phyloP scores from a whole-genome alignment of 2,329 filamentous ascomycete genomes.

The Helicocarpus griseus region DNA sequence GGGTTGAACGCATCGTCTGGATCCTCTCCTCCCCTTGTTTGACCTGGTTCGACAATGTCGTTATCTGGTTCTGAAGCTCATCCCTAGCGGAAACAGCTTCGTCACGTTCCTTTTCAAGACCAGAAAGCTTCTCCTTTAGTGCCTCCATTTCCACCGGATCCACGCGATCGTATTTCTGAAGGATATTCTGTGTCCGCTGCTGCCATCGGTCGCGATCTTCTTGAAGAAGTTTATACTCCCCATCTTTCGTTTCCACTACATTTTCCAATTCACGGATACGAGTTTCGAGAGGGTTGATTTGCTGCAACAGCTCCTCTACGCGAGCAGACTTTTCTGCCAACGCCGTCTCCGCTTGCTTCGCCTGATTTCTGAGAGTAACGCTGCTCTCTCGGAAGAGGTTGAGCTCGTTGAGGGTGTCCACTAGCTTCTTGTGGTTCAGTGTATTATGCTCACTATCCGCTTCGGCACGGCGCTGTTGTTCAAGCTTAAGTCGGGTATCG shows the following conservation, averaged over 20 bases:
- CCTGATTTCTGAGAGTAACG: constrained; percentile 78
- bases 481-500: constrained; percentile 76
- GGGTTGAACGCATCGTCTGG: constrained; percentile 39
- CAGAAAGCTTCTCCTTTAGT: constrained; percentile 66
- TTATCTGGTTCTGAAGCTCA: constrained; percentile 41
- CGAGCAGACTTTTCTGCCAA: constrained; percentile 64
- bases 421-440: constrained; percentile 76
- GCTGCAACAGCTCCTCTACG: constrained; percentile 62
- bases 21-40: constrained; percentile 39
- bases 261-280: constrained; percentile 75
- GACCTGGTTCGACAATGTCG: constrained; percentile 39
- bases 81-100: constrained; percentile 49
- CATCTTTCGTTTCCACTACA: constrained; percentile 68
- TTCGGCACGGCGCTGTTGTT: constrained; percentile 73
- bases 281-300: constrained; percentile 72
- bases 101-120: constrained; percentile 57
- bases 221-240: constrained; percentile 78
- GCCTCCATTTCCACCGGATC: constrained; percentile 89
- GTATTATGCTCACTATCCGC: constrained; percentile 63
- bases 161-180: constrained; percentile 90
- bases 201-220: constrained; percentile 92
- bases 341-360: constrained; percentile 65
- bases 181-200: constrained; percentile 87
- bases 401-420: constrained; percentile 90
- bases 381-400: constrained; percentile 95